These are phyloP conservation scores for Pseudocercospora eumusae DNA, from an alignment of 2,329 filamentous ascomycete species.

Conservation along the genomic window DNA sequence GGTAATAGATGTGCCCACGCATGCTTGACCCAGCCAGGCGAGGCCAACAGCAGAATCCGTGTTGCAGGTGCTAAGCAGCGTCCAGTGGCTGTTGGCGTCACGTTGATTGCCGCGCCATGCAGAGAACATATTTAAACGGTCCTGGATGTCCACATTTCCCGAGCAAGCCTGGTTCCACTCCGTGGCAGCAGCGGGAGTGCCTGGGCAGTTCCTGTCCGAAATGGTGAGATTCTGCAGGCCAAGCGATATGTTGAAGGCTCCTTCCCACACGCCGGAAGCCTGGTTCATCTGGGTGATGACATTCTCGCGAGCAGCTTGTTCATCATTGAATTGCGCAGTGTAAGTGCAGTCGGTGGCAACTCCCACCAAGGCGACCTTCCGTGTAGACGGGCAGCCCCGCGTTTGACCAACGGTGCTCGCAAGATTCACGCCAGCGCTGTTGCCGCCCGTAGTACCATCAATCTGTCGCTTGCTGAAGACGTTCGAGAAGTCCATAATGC, in stretches of 20 bases:
- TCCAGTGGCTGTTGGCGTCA: conserved; percentile 92
- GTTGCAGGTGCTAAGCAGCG: conserved; percentile 76
- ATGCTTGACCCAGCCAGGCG: conserved; percentile 90
- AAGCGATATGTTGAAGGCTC: conserved; percentile 90
- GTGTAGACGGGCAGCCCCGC: conserved; percentile 81
- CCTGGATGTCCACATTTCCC: conserved; percentile 62
- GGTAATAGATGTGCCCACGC: conserved; percentile 58
- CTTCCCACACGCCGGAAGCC: conserved; percentile 85
- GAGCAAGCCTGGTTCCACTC: conserved; percentile 84
- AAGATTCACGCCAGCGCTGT: conserved; percentile 78
- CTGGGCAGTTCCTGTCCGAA: conserved; percentile 72
- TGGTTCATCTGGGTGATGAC: conserved; percentile 82
- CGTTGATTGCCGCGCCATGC: conserved; percentile 75
- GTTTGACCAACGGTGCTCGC: conserved; percentile 76
- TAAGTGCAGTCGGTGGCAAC: conserved; percentile 94
- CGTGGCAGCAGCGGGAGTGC: conserved; percentile 63
- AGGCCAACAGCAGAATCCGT: conserved; percentile 85
- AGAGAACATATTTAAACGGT: conserved; percentile 84
- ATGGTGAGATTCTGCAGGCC: conserved; percentile 85
- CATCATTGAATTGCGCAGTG: conserved; percentile 67
- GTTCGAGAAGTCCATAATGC: conserved; percentile 61
- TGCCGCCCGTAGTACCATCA: conserved; percentile 70
- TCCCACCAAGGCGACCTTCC: conserved; percentile 87
- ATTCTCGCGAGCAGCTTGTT: conserved; percentile 66
- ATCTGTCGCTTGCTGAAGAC: conserved; percentile 70